phyloP scores from a whole-genome alignment of 768 basidiomycete species.

The Scleroderma citrinum region DNA sequence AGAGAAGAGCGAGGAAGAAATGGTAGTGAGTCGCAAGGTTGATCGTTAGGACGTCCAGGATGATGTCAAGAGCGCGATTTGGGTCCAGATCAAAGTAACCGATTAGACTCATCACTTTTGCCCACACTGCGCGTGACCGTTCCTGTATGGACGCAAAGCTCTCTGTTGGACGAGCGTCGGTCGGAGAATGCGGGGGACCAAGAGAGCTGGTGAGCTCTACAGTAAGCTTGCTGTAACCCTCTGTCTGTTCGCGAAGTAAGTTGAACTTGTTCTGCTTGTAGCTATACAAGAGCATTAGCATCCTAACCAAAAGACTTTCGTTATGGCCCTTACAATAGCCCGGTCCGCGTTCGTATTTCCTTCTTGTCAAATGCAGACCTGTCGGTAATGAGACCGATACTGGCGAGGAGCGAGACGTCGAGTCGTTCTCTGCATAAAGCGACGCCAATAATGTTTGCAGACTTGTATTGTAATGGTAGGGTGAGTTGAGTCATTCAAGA shows the following conservation, averaged over 20 bases:
- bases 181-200: conserved; percentile 65
- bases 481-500: not conserved
- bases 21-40: conserved; percentile 77
- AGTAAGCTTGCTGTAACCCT: conserved; percentile 92
- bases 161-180: conserved; percentile 63
- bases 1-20: conserved; percentile 85
- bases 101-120: conserved; percentile 80
- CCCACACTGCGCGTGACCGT: conserved; percentile 68
- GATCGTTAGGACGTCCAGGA: conserved; percentile 84
- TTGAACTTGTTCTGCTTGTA: conserved; percentile 99
- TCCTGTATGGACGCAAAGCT: conserved; percentile 50
- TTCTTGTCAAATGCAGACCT: conserved; percentile 65
- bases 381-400: conserved; percentile 65
- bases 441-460: conserved; percentile 49
- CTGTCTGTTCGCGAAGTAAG: conserved; percentile 92
- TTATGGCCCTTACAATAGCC: conserved; percentile 59
- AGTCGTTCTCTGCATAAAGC: conserved; percentile 68
- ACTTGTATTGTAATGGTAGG: conserved; percentile 34
- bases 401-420: conserved; percentile 57
- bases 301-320: not conserved
- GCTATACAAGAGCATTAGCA: conserved; percentile 35
- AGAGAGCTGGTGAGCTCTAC: conserved; percentile 76
- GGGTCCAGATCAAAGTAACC: conserved; percentile 98
- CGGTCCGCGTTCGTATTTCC: conserved; percentile 75
- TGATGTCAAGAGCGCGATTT: conserved; percentile 86